These are phyloP conservation scores for Durotheca rogersii DNA, from an alignment of 495 filamentous ascomycete species.

Conservation along the genomic window DNA sequence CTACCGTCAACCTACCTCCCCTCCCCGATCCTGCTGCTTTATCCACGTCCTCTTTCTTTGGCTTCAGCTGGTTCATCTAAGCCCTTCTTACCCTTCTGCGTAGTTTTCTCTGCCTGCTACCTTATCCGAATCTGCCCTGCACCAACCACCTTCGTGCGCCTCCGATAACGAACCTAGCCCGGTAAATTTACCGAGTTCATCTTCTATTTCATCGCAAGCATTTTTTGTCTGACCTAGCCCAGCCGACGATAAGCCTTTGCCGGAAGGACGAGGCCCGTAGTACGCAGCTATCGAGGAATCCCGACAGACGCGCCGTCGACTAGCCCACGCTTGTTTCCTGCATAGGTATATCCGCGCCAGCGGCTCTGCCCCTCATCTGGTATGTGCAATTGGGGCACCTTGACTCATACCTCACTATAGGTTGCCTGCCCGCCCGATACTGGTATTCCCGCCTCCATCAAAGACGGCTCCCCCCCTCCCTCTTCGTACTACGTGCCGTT, in stretches of 20 bases:
- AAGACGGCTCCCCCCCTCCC: background rate
- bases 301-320: background rate
- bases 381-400: slow-evolving; percentile 12
- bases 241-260: background rate
- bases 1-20: too few species aligned
- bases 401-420: slow-evolving; percentile 9
- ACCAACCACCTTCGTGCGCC: too few species aligned
- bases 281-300: background rate
- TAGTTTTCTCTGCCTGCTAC: too few species aligned
- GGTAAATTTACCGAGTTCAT: background rate
- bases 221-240: background rate
- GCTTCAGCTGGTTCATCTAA: background rate
- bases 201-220: background rate
- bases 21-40: too few species aligned
- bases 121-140: too few species aligned
- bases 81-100: background rate
- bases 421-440: slow-evolving; percentile 8
- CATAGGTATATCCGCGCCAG: slow-evolving; percentile 12
- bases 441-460: slow-evolving; percentile 7
- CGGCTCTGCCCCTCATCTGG: background rate
- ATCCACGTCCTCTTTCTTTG: background rate
- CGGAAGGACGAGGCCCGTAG: too few species aligned
- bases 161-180: background rate
- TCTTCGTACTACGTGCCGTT: slow-evolving; percentile 9
- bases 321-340: slow-evolving; percentile 2